Evolutionary conservation across 164 flowering plant genomes (phyloP), one percentile per base, ranked within the genome.

Genomic region (Nymphaea thermarum): DNA sequence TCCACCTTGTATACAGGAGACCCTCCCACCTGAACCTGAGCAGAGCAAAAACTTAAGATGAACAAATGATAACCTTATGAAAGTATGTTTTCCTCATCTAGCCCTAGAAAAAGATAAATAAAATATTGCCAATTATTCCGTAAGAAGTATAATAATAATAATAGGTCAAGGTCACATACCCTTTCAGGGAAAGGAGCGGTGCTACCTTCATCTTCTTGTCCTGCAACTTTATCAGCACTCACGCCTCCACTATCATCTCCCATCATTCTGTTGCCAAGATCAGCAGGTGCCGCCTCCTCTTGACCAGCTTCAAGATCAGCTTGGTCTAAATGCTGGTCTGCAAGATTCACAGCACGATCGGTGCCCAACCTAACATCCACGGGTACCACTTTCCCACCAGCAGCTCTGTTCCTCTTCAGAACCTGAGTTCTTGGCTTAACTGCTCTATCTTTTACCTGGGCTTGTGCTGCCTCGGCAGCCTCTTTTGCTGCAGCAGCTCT

Each of bases 11-110:
- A 94, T 0, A 78, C 11, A 17, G 97, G 96, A 36, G 99, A 94
- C 12, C 92, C 89, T 67, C 96, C 97, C 17, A 94, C 95, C 74
- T 85, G 89, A 68, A 94, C 97, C 99, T 94, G 73, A 65, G 12
- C 55, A 47, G 11, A 47, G 36, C 12, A 47, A 3, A 47, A 7
- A 47, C 55, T 5, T 45, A 47, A 2, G 11, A 47, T 47, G 55
- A 12, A 47, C 12, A 12, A 7, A 47, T 47, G 12, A 47, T 25
- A 25, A 25, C 36, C 36, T 25, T 25, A 25, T 25, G 36, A 25
- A 25, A 25, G 36, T 25, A 25, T 25, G 36, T 25, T 1, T 25
- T 25, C 36, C 36, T 25, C 36, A 25, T 25, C 36, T 25, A 25
- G 36, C 36, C 36, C 36, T 25, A 25, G 36, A 25, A 25, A 25